Conservation (phyloP, 73 alveolate species). For the Paramecium pentaurelia region DNA sequence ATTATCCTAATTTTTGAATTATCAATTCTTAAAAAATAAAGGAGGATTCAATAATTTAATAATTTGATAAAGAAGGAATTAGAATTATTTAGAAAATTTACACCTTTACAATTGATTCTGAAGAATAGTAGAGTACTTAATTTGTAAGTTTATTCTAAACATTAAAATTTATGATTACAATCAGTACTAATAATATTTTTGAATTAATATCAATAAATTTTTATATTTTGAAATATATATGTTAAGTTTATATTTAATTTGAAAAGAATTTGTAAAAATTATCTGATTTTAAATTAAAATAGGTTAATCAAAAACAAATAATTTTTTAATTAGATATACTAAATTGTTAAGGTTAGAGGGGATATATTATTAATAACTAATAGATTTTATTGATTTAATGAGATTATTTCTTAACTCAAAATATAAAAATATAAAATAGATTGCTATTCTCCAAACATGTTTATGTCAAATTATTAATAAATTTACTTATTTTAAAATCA, state of each 20-base stretch:
- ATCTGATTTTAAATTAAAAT: not conserved
- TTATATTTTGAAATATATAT: too few species aligned
- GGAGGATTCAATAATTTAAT: not conserved
- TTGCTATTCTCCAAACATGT: not conserved
- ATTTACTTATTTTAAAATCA: not conserved
- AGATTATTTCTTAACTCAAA: not conserved
- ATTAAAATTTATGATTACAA: too few species aligned
- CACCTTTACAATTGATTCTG: not conserved
- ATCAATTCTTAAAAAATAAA: too few species aligned
- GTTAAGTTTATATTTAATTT: not conserved
- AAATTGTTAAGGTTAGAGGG: not conserved
- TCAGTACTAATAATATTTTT: not conserved
- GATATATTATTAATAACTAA: not conserved
- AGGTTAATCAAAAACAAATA: not conserved
- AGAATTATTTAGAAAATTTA: not conserved
- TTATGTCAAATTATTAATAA: not conserved
- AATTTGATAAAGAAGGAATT: not conserved
- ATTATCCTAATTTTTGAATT: too few species aligned
- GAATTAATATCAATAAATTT: too few species aligned
- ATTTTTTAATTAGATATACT: too few species aligned
- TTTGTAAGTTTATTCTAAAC: too few species aligned
- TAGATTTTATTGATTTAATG: not conserved
- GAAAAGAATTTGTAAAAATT: not conserved
- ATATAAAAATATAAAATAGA: not conserved
- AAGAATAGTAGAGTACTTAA: not conserved